phyloP scores from a whole-genome alignment of 2,329 filamentous ascomycete genomes.

The Venturia carpophila region DNA sequence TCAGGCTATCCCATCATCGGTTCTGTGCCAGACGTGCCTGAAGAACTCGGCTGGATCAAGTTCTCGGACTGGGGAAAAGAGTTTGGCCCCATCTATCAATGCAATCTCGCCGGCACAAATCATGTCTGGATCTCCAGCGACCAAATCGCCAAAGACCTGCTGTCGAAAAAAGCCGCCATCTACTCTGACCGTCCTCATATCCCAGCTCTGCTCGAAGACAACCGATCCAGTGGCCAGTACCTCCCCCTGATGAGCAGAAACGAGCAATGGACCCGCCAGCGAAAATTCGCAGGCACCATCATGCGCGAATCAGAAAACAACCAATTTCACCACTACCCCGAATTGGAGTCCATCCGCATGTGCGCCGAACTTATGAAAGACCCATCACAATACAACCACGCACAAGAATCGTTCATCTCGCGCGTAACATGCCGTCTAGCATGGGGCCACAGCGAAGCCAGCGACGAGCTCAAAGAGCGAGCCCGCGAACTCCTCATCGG shows the following conservation, averaged over 20 bases:
- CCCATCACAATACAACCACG: constrained; percentile 37
- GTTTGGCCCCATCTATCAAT: constrained; percentile 40
- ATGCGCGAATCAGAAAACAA: constrained; percentile 38
- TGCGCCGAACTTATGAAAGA: constrained; percentile 38
- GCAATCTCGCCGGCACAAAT: constrained; percentile 37
- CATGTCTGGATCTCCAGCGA: constrained; percentile 41
- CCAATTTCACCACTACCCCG: constrained; percentile 37
- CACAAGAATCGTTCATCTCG: constrained; percentile 39
- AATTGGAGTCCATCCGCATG: constrained; percentile 39
- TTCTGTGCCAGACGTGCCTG: constrained; percentile 36
- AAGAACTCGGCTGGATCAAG: constrained; percentile 38
- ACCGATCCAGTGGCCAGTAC: constrained; percentile 39
- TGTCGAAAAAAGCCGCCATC: constrained; percentile 38
- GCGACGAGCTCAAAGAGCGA: constrained; percentile 41
- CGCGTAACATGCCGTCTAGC: constrained; percentile 41
- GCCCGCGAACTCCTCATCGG: constrained; percentile 40
- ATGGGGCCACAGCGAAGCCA: constrained; percentile 38
- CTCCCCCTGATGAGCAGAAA: constrained; percentile 39
- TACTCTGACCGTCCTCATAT: constrained; percentile 42
- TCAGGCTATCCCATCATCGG: constrained; percentile 38
- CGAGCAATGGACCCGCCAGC: constrained; percentile 35
- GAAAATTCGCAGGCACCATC: constrained; percentile 39
- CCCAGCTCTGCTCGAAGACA: constrained; percentile 37
- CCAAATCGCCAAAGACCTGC: constrained; percentile 35
- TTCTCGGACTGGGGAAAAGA: constrained; percentile 40